phyloP scores from a whole-genome alignment of 768 basidiomycete species.

The Suillus luteus region DNA sequence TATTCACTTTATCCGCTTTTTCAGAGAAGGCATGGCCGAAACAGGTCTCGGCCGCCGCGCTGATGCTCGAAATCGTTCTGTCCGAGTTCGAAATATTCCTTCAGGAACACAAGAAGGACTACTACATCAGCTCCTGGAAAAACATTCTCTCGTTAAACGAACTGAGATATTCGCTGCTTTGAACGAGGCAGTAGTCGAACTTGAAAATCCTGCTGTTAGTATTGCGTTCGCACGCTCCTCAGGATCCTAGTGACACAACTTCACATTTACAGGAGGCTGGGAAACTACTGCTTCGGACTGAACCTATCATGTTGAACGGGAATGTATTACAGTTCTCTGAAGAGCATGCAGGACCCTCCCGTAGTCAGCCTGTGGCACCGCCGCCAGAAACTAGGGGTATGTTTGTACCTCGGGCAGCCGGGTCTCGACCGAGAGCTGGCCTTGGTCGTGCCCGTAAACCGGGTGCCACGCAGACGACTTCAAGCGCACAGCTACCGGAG shows the following conservation, averaged over 20 bases:
- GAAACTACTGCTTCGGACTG: conserved; percentile 67
- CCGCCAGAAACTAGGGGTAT: conserved; percentile 45
- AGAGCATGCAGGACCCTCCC: conserved; percentile 40
- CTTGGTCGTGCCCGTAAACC: conserved; percentile 58
- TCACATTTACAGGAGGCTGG: conserved; percentile 70
- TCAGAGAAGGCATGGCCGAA: conserved; percentile 47
- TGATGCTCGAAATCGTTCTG: conserved; percentile 66
- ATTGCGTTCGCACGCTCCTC: background rate
- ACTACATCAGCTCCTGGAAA: conserved; percentile 87
- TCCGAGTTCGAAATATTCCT: conserved; percentile 78
- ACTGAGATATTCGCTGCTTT: conserved; percentile 71
- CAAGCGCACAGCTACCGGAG: conserved; percentile 20
- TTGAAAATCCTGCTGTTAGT: conserved; percentile 66
- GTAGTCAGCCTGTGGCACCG: conserved; percentile 33
- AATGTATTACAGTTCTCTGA: conserved; percentile 60
- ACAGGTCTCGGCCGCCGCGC: conserved; percentile 56
- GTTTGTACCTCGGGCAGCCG: conserved; percentile 69
- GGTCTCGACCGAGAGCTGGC: conserved; percentile 70
- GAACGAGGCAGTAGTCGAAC: conserved; percentile 63
- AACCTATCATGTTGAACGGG: conserved; percentile 73
- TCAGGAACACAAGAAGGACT: conserved; percentile 84
- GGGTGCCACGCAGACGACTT: conserved; percentile 22
- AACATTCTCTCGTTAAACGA: conserved; percentile 66
- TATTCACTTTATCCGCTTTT: background rate
- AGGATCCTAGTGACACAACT: conserved; percentile 2